Percentiles rank a stretch among this genome's conserved stretches.
Evolutionary conservation across 2,329 filamentous ascomycete species (phyloP).

Genomic region (Xylaria sp.): DNA sequence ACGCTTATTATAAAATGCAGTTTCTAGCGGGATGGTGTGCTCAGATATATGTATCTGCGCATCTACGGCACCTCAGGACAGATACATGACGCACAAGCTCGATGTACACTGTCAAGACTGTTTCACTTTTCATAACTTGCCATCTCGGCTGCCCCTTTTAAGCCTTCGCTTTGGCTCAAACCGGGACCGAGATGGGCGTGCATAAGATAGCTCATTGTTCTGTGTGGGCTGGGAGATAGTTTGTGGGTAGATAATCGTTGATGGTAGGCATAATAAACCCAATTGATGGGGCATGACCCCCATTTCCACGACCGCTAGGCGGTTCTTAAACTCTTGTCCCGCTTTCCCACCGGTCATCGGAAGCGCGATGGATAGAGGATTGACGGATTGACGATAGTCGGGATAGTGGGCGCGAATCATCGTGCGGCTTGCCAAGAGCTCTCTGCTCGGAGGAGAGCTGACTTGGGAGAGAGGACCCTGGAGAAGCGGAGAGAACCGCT

Average conservation of each 20-base stretch:
- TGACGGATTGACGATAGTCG: conserved; percentile 8
- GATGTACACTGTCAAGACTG: background rate
- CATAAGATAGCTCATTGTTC: conserved; percentile 1
- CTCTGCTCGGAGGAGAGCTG: conserved; percentile 2
- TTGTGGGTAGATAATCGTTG: background rate
- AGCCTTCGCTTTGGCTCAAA: background rate
- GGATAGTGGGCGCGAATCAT: conserved; percentile 25
- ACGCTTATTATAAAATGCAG: background rate
- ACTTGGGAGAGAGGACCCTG: conserved; percentile 8
- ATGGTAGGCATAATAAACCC: background rate
- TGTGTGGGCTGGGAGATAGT: background rate
- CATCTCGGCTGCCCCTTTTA: conserved; percentile 6
- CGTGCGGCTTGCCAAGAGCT: conserved; percentile 5
- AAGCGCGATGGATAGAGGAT: background rate
- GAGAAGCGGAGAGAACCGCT: conserved; percentile 4
- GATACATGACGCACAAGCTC: background rate
- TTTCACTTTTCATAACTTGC: background rate
- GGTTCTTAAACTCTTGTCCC: conserved; percentile 3
- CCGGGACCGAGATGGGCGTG: conserved; percentile 11
- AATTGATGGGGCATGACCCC: conserved; percentile 3
- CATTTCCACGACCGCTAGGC: conserved; percentile 6
- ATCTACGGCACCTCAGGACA: background rate
- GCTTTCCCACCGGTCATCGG: conserved; percentile 19
- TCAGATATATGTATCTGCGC: background rate
- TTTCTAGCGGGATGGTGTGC: conserved; percentile 9